Evolutionary conservation across 1,284 basidiomycete genomes (phyloP).

Genomic region (Pascua sp.): DNA sequence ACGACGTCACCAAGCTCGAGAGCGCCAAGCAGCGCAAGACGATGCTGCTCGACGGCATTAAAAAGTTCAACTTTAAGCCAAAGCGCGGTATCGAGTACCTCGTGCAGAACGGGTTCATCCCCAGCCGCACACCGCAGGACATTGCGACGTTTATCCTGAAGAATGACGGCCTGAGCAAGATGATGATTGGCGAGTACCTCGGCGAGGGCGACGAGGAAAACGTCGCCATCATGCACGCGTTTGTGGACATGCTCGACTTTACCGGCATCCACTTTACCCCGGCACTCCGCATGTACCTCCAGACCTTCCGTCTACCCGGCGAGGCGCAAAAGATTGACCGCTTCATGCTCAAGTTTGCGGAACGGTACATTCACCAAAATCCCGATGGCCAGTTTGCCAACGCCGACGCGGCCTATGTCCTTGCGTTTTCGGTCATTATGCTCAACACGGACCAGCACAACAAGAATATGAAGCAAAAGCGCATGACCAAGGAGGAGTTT

Average conservation of each 20-base stretch:
- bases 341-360: slow-evolving; percentile 98
- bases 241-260: slow-evolving; percentile 87
- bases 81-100: slow-evolving; percentile 91
- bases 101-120: slow-evolving; percentile 83
- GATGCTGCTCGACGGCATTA: slow-evolving; percentile 89
- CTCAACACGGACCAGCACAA: slow-evolving; percentile 95
- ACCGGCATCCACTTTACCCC: slow-evolving; percentile 75
- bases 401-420: slow-evolving; percentile 82
- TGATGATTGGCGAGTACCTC: slow-evolving; percentile 95
- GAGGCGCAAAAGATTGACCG: slow-evolving; percentile 97
- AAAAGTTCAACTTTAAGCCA: slow-evolving; percentile 98
- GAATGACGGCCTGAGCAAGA: slow-evolving; percentile 91
- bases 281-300: slow-evolving; percentile 79
- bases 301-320: slow-evolving; percentile 90
- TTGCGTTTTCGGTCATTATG: slow-evolving; percentile 90
- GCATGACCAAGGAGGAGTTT: slow-evolving; percentile 88
- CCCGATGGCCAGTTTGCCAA: slow-evolving; percentile 72
- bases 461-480: slow-evolving; percentile 78
- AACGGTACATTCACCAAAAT: slow-evolving; percentile 86
- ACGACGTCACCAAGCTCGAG: slow-evolving; percentile 92
- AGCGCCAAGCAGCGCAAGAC: slow-evolving; percentile 97
- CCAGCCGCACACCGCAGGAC: slow-evolving; percentile 67
- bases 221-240: slow-evolving; percentile 90
- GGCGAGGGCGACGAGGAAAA: slow-evolving; percentile 89
- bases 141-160: slow-evolving; percentile 82